Evolutionary conservation across 352 stramenopile genomes (phyloP).

Genomic region (Phytophthora fragariaefolia): DNA sequence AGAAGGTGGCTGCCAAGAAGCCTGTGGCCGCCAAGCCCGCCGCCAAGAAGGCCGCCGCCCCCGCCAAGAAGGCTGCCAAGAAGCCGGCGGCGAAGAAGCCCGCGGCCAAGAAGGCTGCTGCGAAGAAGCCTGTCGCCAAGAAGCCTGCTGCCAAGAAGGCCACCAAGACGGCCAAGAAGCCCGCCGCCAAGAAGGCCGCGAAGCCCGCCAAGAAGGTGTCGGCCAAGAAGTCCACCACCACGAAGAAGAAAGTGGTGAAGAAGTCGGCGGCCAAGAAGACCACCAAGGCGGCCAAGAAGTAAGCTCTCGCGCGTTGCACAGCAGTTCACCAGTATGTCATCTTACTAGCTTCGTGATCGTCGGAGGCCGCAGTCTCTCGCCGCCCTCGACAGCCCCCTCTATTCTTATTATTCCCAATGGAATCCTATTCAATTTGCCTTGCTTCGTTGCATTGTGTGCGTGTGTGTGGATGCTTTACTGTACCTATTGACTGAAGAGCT

Average conservation of each 20-base stretch:
- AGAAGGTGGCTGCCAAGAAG: conserved; percentile 82
- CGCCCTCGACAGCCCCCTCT: conserved; percentile 33
- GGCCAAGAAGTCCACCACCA: conserved; percentile 58
- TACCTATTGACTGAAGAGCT: conserved; percentile 58
- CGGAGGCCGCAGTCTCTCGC: conserved; percentile 2
- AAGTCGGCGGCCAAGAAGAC: conserved; percentile 69
- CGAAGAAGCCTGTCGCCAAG: conserved; percentile 32
- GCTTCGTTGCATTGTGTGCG: too few relatives aligned
- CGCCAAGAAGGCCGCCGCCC: conserved; percentile 45
- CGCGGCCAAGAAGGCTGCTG: conserved; percentile 36
- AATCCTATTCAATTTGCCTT: conserved; percentile 44
- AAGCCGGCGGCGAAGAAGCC: conserved; percentile 28
- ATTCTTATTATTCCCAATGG: conserved; percentile 74
- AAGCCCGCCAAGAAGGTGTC: conserved; percentile 50
- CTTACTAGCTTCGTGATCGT: conserved; percentile 31
- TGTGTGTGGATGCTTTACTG: conserved; percentile 13
- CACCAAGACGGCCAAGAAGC: conserved; percentile 43
- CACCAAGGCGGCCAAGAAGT: conserved; percentile 49
- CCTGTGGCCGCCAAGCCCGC: conserved; percentile 45
- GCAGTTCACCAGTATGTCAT: conserved; percentile 14
- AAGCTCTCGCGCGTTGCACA: conserved; percentile 22
- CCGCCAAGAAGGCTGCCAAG: conserved; percentile 31
- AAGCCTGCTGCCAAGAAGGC: conserved; percentile 29
- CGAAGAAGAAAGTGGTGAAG: conserved; percentile 77
- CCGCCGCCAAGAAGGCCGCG: conserved; percentile 31